A percentile compares a stretch with the other conserved stretches of the same genome.
These are phyloP conservation scores for Hibiscus syriacus DNA, from an alignment of 345 rosid species.

Conservation along the genomic window DNA sequence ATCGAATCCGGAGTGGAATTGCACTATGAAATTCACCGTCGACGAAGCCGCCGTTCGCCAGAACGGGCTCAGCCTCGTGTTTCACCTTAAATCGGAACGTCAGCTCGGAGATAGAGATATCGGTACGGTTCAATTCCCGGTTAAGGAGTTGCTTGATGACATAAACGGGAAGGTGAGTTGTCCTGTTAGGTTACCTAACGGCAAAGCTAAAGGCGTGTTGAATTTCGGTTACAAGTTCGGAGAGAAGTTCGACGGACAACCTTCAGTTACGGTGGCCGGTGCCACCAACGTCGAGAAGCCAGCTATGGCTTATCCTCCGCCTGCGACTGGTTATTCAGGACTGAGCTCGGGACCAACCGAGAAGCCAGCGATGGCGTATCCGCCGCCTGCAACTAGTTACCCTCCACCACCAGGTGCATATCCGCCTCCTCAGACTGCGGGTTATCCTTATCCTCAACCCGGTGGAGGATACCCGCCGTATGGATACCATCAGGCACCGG, in stretches of 20 bases:
- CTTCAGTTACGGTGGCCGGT: not conserved
- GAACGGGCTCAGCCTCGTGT: constrained; percentile 20
- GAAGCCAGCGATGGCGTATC: constrained; percentile 21
- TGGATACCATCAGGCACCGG: not conserved
- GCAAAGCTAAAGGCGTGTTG: constrained; percentile 34
- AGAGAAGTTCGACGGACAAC: constrained; percentile 16
- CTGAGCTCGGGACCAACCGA: not conserved
- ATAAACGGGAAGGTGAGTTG: constrained; percentile 11
- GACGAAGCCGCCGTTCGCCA: constrained; percentile 24
- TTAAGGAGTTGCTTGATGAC: constrained; percentile 32
- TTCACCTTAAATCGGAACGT: constrained; percentile 28
- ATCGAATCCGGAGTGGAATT: too few species aligned
- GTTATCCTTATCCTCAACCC: not conserved
- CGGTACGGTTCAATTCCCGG: constrained; percentile 30
- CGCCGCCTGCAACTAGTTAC: not conserved
- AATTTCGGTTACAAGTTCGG: constrained; percentile 35
- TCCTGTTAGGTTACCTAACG: constrained; percentile 22
- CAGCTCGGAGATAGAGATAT: constrained; percentile 29
- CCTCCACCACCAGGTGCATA: constrained; percentile 15
- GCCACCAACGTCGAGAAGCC: not conserved
- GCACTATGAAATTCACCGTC: too few species aligned
- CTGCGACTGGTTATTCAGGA: constrained; percentile 14
- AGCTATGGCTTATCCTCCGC: constrained; percentile 23
- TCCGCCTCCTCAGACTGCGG: not conserved
- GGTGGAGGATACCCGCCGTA: not conserved